phyloP scores from a whole-genome alignment of 2,329 filamentous ascomycete genomes.

The Claviceps cyperi region DNA sequence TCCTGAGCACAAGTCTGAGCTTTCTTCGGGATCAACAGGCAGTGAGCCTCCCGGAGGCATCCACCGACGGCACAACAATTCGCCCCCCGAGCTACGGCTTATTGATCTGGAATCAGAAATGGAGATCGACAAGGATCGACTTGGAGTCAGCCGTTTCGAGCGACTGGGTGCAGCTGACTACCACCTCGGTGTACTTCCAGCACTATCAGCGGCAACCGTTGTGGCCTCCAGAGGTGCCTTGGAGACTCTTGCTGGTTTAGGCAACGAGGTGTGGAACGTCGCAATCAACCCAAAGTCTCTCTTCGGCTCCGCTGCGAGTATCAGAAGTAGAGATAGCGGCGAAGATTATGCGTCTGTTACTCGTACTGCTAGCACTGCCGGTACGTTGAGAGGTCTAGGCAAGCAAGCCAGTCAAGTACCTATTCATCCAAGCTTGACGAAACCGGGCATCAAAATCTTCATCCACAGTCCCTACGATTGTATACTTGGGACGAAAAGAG shows the following conservation, averaged over 20 bases:
- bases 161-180: conserved; percentile 80
- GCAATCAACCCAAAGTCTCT: conserved; percentile 77
- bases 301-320: conserved; percentile 75
- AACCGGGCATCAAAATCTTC: conserved; percentile 59
- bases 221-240: conserved; percentile 55
- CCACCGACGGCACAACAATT: conserved; percentile 59
- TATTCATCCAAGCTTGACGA: conserved; percentile 39
- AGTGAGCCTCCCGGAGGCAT: conserved; percentile 51
- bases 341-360: conserved; percentile 39
- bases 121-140: conserved; percentile 72
- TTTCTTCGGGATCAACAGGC: conserved; percentile 32
- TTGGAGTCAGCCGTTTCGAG: conserved; percentile 78
- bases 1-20: conserved; percentile 24
- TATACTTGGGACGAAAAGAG: conserved; percentile 77
- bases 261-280: conserved; percentile 75
- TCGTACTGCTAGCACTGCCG: conserved; percentile 23
- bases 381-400: conserved; percentile 13
- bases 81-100: conserved; percentile 76
- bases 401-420: conserved; percentile 16
- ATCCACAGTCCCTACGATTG: conserved; percentile 96
- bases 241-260: conserved; percentile 58
- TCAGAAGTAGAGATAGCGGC: conserved; percentile 46
- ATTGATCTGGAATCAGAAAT: conserved; percentile 81
- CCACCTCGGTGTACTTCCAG: conserved; percentile 71
- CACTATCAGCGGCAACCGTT: conserved; percentile 50